Base-by-base conservation (phyloP, 495 filamentous ascomycete genomes). In the Parathielavia hyrcaniae region DNA sequence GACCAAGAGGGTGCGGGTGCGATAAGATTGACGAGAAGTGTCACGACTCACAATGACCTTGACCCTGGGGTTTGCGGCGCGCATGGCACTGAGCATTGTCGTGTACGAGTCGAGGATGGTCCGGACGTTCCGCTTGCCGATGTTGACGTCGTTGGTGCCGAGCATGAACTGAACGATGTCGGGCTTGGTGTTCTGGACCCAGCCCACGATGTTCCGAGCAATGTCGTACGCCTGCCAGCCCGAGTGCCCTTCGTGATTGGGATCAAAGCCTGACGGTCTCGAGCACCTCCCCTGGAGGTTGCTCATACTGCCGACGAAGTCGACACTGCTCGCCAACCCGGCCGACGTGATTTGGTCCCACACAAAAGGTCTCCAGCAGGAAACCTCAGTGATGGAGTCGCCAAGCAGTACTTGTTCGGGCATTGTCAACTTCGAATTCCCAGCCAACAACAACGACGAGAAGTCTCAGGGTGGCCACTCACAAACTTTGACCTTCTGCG, bases 161-260 rank as follows among this genome's bases (percentile, higher is more conserved):
- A 75, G 62, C 64, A 71, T 69, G 52, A 73, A 71, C 58, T 66
- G 69, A 13, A 75, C 67, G 19, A 75, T 62, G 49, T 75, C 73
- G 12, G 73, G 71, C 53, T 60, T 64, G 3, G 63, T 62, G 43
- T 32, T 61, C 26, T 58, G 60, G 10, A 73, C 53, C 73, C 72
- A 75, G 13, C 56, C 59, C 7, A 53, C 55, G 23, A 74, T 64
- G 49, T 72, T 69, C 43, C 68, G 62, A 8, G 71, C 71, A 50
- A 75, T 68, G 47, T 74, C 65, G 59, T 69, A 71, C 45, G 69
- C 72, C 23, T 72, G 65, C 32, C 65, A 73, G 26, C 73, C 71
- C 32, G 69, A 59, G 51, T 75, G 73, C 34, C 72, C 73, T 45
- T 74, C 73, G 50, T 75, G 68, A 47, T 69, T 59, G 26, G 61